phyloP scores from a whole-genome alignment of 2,329 filamentous ascomycete genomes.

The Elsinoe arachidis region DNA sequence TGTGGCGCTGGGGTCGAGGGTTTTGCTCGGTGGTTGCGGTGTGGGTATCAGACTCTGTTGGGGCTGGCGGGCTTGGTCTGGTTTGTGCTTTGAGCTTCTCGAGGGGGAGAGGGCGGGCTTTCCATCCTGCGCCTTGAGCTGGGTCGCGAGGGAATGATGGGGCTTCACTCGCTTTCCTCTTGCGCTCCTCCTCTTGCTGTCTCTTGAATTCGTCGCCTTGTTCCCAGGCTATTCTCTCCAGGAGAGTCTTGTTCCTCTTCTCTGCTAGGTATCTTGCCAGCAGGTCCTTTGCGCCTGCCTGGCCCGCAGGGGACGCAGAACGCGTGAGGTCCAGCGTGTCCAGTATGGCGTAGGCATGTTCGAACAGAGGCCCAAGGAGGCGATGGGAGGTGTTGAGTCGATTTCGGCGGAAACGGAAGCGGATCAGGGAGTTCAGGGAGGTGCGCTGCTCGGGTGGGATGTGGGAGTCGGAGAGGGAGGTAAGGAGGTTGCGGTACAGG shows the following conservation, averaged over 20 bases:
- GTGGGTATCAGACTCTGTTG: background rate
- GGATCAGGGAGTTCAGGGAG: slow-evolving; percentile 25
- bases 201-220: slow-evolving; percentile 16
- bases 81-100: background rate
- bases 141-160: background rate
- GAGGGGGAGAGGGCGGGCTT: too few species aligned
- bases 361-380: slow-evolving; percentile 53
- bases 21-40: background rate
- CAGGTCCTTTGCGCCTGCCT: slow-evolving; percentile 14
- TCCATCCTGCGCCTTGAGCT: background rate
- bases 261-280: slow-evolving; percentile 20
- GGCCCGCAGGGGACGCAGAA: background rate
- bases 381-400: slow-evolving; percentile 26
- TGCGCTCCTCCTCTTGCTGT: background rate
- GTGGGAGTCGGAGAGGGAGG: slow-evolving; percentile 29
- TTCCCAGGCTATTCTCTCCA: slow-evolving; percentile 17
- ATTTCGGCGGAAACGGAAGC: slow-evolving; percentile 13
- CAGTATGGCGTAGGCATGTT: slow-evolving; percentile 56
- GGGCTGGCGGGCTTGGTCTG: background rate
- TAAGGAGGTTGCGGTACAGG: slow-evolving; percentile 62
- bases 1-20: slow-evolving; percentile 15
- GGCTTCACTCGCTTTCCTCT: slow-evolving; percentile 15
- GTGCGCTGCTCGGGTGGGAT: background rate
- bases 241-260: slow-evolving; percentile 22
- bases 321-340: slow-evolving; percentile 33